Conservation (phyloP, 140 eudicot species). For the Anethum foeniculum region DNA sequence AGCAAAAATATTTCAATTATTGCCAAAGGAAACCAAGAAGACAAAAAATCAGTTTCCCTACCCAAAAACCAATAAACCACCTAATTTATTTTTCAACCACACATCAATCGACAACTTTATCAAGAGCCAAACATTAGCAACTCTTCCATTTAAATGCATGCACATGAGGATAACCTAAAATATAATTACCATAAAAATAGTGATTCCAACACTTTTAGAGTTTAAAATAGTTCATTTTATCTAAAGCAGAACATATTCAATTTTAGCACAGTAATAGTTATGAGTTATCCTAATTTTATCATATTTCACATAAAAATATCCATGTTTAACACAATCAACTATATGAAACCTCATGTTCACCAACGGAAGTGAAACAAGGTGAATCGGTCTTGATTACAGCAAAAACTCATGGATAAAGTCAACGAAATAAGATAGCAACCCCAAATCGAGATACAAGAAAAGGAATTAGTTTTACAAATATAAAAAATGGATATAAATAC, state of each 20-base stretch:
- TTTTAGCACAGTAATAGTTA: not conserved
- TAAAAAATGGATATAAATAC: not conserved
- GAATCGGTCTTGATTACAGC: not conserved
- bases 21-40: constrained; percentile 20
- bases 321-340: not conserved
- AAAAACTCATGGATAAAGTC: not conserved
- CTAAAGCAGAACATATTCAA: not conserved
- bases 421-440: not conserved
- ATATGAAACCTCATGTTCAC: not conserved
- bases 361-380: not conserved
- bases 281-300: not conserved
- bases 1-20: constrained; percentile 38
- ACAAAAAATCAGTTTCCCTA: constrained; percentile 10
- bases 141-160: constrained; percentile 8
- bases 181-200: not conserved
- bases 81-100: constrained; percentile 16
- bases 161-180: not conserved
- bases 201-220: not conserved
- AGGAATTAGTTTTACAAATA: not conserved
- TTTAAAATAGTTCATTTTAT: not conserved
- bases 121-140: constrained; percentile 4
- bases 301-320: not conserved
- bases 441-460: not conserved
- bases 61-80: constrained; percentile 10
- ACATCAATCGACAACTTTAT: constrained; percentile 9